Evolutionary conservation across 495 filamentous ascomycete genomes (phyloP).

Genomic region (Chaetomium fimeti): DNA sequence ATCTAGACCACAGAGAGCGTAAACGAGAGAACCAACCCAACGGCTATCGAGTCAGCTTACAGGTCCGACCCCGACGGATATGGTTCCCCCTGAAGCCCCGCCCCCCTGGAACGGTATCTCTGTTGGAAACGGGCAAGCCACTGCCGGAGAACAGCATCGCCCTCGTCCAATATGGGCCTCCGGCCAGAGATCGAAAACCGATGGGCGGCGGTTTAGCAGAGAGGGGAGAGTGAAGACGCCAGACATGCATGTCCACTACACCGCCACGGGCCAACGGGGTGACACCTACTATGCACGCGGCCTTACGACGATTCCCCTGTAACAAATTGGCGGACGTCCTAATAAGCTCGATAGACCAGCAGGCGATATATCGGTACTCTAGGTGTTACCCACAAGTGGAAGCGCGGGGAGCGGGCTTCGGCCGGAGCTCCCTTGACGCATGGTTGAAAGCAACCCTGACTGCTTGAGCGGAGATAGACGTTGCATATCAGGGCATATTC

Average conservation of each 20-base stretch:
- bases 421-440: neutral
- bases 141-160: neutral
- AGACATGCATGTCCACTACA: neutral
- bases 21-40: neutral
- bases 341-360: neutral
- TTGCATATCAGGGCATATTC: neutral
- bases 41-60: neutral
- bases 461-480: neutral
- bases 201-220: neutral
- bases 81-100: neutral
- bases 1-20: neutral
- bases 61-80: neutral
- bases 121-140: neutral
- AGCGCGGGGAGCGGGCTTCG: neutral
- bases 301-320: neutral
- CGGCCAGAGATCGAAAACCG: neutral
- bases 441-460: neutral
- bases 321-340: neutral
- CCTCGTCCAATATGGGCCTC: neutral
- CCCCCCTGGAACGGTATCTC: neutral
- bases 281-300: neutral
- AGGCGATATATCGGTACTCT: neutral
- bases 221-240: too few species aligned
- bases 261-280: neutral
- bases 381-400: neutral